Conservation (phyloP, 768 basidiomycete genomes). For the Naganishia vaughanmartiniae region DNA sequence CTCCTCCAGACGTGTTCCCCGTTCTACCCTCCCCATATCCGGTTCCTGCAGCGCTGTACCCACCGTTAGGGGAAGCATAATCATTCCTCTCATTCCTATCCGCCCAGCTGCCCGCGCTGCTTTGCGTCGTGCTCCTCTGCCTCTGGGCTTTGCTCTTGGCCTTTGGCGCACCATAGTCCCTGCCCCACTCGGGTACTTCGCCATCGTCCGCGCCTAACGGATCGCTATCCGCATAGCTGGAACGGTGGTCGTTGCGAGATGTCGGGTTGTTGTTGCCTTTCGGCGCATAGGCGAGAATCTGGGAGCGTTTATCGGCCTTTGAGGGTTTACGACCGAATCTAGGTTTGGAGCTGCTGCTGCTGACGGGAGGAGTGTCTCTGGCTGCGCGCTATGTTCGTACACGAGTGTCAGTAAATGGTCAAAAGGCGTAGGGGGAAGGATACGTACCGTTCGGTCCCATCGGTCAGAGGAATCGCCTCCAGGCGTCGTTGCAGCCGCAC, state of each 20-base stretch:
- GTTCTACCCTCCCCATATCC: conserved; percentile 19
- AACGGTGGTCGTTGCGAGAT: not conserved
- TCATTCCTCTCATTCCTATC: conserved; percentile 2
- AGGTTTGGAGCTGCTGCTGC: conserved; percentile 2
- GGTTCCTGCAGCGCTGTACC: not conserved
- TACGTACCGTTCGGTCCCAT: conserved; percentile 16
- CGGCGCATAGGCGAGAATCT: conserved; percentile 28
- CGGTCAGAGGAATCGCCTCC: conserved; percentile 22
- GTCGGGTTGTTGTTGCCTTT: conserved; percentile 15
- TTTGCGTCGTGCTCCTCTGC: conserved; percentile 23
- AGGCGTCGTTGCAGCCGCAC: conserved; percentile 41
- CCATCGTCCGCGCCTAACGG: conserved; percentile 30
- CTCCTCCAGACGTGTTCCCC: conserved; percentile 15
- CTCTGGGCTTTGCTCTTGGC: conserved; percentile 20
- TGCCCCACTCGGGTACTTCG: conserved; percentile 49
- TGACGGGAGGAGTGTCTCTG: not conserved
- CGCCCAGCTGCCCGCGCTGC: not conserved
- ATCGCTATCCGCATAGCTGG: conserved; percentile 1
- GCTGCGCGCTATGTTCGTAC: conserved; percentile 2
- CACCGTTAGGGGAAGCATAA: conserved; percentile 6
- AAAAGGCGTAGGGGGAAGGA: not conserved
- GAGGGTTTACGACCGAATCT: not conserved
- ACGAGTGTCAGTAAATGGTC: not conserved
- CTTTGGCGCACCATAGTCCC: conserved; percentile 47
- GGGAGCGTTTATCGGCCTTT: conserved; percentile 18